phyloP scores from a whole-genome alignment of 106 monocot genomes.

The Dendrobium nobile region DNA sequence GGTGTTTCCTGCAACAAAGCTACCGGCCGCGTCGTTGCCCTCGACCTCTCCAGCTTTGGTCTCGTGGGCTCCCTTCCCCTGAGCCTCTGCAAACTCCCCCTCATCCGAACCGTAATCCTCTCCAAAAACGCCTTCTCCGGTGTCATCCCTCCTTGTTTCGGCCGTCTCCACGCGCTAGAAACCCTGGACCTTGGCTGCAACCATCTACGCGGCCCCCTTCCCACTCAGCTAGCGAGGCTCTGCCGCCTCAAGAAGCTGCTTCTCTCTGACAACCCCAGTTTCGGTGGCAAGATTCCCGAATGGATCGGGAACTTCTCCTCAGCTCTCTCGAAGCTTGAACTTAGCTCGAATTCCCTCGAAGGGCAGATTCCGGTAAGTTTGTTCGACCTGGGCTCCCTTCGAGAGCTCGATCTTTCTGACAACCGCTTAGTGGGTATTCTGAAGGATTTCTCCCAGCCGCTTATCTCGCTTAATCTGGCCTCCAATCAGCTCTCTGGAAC shows the following conservation, averaged over 20 bases:
- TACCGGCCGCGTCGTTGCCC: conserved; percentile 31
- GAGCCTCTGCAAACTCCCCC: conserved; percentile 41
- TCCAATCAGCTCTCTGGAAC: conserved; percentile 51
- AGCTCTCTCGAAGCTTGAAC: conserved; percentile 25
- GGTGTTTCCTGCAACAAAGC: conserved; percentile 24
- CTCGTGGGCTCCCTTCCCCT: conserved; percentile 28
- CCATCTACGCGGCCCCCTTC: conserved; percentile 30
- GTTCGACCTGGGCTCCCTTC: conserved; percentile 26
- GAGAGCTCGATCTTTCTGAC: conserved; percentile 33
- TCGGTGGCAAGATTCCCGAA: conserved; percentile 24
- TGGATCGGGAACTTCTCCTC: conserved; percentile 34
- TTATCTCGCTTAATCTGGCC: conserved; percentile 33
- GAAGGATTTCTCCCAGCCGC: conserved; percentile 29
- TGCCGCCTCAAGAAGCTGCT: conserved; percentile 22
- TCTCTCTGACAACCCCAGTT: conserved; percentile 26
- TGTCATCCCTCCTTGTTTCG: conserved; percentile 38
- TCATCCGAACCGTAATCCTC: conserved; percentile 34
- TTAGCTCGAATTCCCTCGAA: conserved; percentile 18
- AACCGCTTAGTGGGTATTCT: conserved; percentile 30
- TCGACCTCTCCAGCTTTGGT: conserved; percentile 22
- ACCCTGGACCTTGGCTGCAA: conserved; percentile 37
- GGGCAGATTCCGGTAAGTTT: conserved; percentile 35
- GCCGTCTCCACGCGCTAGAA: conserved; percentile 20
- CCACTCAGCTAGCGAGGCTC: conserved; percentile 18
- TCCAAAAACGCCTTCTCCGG: conserved; percentile 38